phyloP scores from a whole-genome alignment of 2,329 filamentous ascomycete genomes.

The Aspergillus intermedius region DNA sequence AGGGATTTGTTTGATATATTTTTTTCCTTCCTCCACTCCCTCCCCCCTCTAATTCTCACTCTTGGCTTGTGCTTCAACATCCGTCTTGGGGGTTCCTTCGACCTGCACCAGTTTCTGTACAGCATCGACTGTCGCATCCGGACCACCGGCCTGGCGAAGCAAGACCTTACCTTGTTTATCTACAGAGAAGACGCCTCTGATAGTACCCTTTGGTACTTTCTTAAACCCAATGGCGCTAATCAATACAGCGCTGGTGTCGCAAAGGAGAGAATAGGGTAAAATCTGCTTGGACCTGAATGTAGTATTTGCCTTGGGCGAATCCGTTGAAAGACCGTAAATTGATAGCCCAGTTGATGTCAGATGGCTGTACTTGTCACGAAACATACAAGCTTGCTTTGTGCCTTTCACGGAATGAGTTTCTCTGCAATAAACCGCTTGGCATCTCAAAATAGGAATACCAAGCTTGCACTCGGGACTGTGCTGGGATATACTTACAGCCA shows the following conservation, averaged over 20 bases:
- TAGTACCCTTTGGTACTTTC: slow-evolving; percentile 73
- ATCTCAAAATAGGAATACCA: not conserved
- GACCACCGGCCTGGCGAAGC: slow-evolving; percentile 66
- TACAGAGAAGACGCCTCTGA: slow-evolving; percentile 80
- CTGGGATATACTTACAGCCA: slow-evolving; percentile 62
- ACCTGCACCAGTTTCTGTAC: slow-evolving; percentile 62
- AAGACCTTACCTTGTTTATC: slow-evolving; percentile 76
- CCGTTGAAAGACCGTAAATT: slow-evolving; percentile 84
- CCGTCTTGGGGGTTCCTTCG: not conserved
- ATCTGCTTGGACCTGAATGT: slow-evolving; percentile 89
- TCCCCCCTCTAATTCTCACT: not conserved
- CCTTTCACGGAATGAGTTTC: slow-evolving; percentile 47
- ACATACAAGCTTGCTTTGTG: slow-evolving; percentile 87
- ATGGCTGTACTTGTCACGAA: slow-evolving; percentile 74
- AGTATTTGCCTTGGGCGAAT: slow-evolving; percentile 85
- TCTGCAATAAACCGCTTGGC: not conserved
- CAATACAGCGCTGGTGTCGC: slow-evolving; percentile 67
- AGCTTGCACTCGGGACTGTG: not conserved
- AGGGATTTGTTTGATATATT: too few relatives aligned
- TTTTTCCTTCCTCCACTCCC: not conserved
- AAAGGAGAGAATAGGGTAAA: slow-evolving; percentile 80
- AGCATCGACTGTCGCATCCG: slow-evolving; percentile 67
- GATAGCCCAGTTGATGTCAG: slow-evolving; percentile 72
- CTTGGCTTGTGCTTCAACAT: not conserved
- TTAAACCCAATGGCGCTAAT: slow-evolving; percentile 85